Percentiles rank a stretch among this genome's conserved stretches.
Conservation (phyloP, 2,329 filamentous ascomycete species). For the Monosporascus cannonballus region DNA sequence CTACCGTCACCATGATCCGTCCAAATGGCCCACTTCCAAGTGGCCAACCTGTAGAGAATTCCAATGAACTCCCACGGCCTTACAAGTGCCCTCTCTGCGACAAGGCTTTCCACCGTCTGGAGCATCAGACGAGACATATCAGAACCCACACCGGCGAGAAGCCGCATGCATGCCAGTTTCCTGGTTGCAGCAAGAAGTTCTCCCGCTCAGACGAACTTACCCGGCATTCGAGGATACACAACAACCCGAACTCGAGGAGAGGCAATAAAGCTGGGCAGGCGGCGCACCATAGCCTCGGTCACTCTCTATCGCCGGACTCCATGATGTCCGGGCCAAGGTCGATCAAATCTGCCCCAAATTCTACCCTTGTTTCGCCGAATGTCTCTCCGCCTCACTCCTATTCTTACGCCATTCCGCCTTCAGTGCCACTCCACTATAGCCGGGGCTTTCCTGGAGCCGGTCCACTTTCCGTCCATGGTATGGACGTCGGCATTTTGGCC, state of each 20-base stretch:
- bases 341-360: slow-evolving; percentile 82
- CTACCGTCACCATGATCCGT: slow-evolving; percentile 50
- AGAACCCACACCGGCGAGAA: slow-evolving; percentile 97
- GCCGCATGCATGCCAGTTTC: slow-evolving; percentile 91
- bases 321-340: slow-evolving; percentile 72
- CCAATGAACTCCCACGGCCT: slow-evolving; percentile 76
- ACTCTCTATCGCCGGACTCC: slow-evolving; percentile 45
- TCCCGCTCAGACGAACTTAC: slow-evolving; percentile 95
- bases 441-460: slow-evolving; percentile 35
- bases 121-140: slow-evolving; percentile 89
- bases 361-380: slow-evolving; percentile 85
- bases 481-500: slow-evolving; percentile 55
- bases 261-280: slow-evolving; percentile 70
- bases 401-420: slow-evolving; percentile 53
- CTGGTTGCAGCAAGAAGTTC: slow-evolving; percentile 95
- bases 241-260: slow-evolving; percentile 92
- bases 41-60: slow-evolving; percentile 54
- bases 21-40: slow-evolving; percentile 57
- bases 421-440: slow-evolving; percentile 41
- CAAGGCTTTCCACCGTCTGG: slow-evolving; percentile 95
- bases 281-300: slow-evolving; percentile 37
- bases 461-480: slow-evolving; percentile 30
- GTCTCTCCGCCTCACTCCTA: slow-evolving; percentile 92
- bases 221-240: slow-evolving; percentile 95
- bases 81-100: slow-evolving; percentile 99